Conservation (phyloP, 495 filamentous ascomycete genomes). For the Ramalina intermedia region DNA sequence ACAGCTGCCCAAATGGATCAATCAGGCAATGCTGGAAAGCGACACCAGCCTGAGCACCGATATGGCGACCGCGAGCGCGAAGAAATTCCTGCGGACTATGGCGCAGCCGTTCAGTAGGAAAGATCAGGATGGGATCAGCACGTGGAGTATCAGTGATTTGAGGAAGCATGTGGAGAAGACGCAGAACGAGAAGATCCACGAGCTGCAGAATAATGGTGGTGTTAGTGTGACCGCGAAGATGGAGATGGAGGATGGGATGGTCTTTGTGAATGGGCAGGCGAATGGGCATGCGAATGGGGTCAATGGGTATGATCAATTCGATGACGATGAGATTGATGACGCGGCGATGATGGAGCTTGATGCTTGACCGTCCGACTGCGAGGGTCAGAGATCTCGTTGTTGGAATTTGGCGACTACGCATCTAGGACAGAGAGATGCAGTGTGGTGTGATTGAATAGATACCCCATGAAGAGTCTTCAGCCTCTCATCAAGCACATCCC, state of each 20-base stretch:
- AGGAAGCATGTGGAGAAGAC: constrained; percentile 62
- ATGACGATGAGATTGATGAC: constrained; percentile 41
- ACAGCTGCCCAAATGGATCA: constrained; percentile 97
- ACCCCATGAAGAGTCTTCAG: too few relatives aligned
- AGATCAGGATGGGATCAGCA: constrained; percentile 83
- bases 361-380: background rate
- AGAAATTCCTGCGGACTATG: constrained; percentile 82
- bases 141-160: constrained; percentile 73
- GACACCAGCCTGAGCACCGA: constrained; percentile 86
- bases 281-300: constrained; percentile 5
- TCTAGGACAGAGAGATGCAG: too few relatives aligned
- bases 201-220: constrained; percentile 27
- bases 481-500: too few relatives aligned
- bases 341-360: constrained; percentile 52
- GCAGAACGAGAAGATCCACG: constrained; percentile 44
- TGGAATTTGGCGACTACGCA: too few relatives aligned
- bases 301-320: constrained; percentile 32
- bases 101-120: constrained; percentile 70
- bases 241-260: constrained; percentile 30
- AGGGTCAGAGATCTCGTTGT: too few relatives aligned
- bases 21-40: constrained; percentile 66
- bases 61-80: constrained; percentile 79
- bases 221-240: constrained; percentile 21
- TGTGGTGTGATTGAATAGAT: too few relatives aligned
- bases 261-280: constrained; percentile 16